phyloP scores from a whole-genome alignment of 148 eudicot species.

The Vaccinium corymbosum region DNA sequence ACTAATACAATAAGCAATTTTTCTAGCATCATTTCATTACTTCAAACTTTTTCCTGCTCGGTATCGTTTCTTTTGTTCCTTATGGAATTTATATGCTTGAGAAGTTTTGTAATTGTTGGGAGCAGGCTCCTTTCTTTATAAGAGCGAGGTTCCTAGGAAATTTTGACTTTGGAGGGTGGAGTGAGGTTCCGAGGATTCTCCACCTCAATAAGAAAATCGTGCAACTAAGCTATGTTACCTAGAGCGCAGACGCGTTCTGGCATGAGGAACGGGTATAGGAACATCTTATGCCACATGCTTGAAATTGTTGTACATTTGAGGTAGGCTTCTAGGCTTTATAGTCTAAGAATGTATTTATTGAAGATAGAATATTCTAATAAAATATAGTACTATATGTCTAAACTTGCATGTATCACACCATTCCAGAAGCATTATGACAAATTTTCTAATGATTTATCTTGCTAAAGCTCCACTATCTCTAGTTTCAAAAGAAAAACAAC shows the following conservation, averaged over 20 bases:
- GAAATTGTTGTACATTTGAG: background rate
- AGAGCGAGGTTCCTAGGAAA: background rate
- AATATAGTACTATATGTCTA: background rate
- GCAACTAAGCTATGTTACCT: background rate
- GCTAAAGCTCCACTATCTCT: background rate
- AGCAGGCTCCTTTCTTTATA: background rate
- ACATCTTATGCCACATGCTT: background rate
- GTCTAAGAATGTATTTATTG: background rate
- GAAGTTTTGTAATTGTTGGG: background rate
- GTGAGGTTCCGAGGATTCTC: background rate
- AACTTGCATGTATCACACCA: background rate
- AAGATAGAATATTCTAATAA: background rate
- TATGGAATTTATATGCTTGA: background rate
- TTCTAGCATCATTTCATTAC: no score
- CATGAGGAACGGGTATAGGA: background rate
- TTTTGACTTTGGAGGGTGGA: background rate
- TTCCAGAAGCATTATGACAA: background rate
- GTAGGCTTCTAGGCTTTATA: background rate
- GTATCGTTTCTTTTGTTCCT: background rate
- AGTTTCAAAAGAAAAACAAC: background rate
- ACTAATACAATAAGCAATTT: no score
- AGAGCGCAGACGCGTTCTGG: background rate
- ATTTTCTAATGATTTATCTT: background rate
- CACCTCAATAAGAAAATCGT: background rate
- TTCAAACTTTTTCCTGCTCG: background rate